Evolutionary conservation across 495 filamentous ascomycete genomes (phyloP).

Genomic region (Pyrenopolyporus hunteri): DNA sequence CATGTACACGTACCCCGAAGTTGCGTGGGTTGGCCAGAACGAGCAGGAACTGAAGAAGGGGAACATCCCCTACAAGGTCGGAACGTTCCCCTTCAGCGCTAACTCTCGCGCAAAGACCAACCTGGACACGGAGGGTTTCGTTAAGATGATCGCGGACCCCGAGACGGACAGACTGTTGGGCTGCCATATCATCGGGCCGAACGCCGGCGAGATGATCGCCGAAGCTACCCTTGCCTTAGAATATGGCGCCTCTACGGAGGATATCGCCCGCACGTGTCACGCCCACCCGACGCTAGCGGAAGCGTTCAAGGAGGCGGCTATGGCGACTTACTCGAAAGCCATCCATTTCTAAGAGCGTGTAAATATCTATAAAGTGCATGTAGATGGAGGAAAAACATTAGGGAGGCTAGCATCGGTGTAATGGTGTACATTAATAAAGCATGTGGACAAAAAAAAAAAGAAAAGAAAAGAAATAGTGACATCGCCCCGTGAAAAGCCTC

Average conservation of each 20-base stretch:
- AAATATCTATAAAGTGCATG: constrained; percentile 32
- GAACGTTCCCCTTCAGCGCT: constrained; percentile 94
- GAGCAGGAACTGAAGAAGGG: constrained; percentile 93
- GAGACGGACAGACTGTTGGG: constrained; percentile 96
- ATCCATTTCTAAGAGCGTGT: constrained; percentile 81
- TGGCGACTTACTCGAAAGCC: constrained; percentile 95
- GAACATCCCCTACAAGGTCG: constrained; percentile 86
- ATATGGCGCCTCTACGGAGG: constrained; percentile 94
- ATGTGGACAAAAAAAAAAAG: constrained; percentile 22
- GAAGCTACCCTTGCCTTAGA: constrained; percentile 95
- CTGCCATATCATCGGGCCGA: constrained; percentile 94
- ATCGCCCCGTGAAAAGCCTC: not conserved
- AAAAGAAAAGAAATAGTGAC: not conserved
- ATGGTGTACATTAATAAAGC: constrained; percentile 45
- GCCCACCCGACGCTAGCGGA: constrained; percentile 96
- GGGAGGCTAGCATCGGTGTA: constrained; percentile 42
- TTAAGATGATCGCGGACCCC: constrained; percentile 96
- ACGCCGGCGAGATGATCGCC: constrained; percentile 98
- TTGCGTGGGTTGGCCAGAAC: constrained; percentile 97
- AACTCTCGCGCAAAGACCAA: constrained; percentile 99
- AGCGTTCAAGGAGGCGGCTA: constrained; percentile 99
- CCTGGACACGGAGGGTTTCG: constrained; percentile 92
- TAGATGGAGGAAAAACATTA: constrained; percentile 10
- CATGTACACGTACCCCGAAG: constrained; percentile 99
- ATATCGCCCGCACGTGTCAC: constrained; percentile 94